Evolutionary conservation across 2,329 filamentous ascomycete genomes (phyloP).

Genomic region (Arachnopeziza araneosa): DNA sequence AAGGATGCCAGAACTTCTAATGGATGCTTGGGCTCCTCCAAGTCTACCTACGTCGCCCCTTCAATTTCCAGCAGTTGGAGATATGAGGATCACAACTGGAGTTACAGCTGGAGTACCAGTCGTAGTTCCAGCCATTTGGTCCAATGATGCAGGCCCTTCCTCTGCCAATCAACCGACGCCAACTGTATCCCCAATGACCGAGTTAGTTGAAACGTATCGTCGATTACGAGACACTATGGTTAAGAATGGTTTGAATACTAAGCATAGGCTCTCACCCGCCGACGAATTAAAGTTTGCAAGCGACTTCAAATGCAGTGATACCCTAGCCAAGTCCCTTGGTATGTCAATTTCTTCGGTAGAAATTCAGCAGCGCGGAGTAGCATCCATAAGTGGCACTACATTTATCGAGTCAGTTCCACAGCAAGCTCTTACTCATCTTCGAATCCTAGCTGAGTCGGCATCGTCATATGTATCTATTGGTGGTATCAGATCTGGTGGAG

Average conservation of each 20-base stretch:
- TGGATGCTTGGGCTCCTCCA: conserved; percentile 25
- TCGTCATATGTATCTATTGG: conserved; percentile 79
- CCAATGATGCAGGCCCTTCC: conserved; percentile 33
- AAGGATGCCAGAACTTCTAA: conserved; percentile 25
- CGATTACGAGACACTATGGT: conserved; percentile 53
- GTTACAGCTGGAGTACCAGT: conserved; percentile 24
- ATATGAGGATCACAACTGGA: conserved; percentile 24
- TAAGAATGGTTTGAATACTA: conserved; percentile 46
- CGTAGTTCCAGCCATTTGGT: conserved; percentile 21
- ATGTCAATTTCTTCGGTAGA: conserved; percentile 84
- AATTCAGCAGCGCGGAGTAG: conserved; percentile 83
- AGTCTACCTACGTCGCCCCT: conserved; percentile 1
- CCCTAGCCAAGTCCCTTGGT: conserved; percentile 63
- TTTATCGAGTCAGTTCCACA: conserved; percentile 80
- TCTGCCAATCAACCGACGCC: conserved; percentile 34
- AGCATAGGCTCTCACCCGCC: conserved; percentile 22
- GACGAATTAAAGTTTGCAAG: conserved; percentile 14
- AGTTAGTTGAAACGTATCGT: conserved; percentile 56
- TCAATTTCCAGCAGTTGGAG: conserved; percentile 7
- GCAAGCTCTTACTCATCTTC: conserved; percentile 77
- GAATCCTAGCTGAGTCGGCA: conserved; percentile 82
- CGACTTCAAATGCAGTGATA: conserved; percentile 50
- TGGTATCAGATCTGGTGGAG: conserved; percentile 54
- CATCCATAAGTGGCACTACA: conserved; percentile 66
- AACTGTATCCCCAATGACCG: conserved; percentile 39